Conservation (phyloP, 2,329 filamentous ascomycete genomes). For the Drechslerella coelobrocha region DNA sequence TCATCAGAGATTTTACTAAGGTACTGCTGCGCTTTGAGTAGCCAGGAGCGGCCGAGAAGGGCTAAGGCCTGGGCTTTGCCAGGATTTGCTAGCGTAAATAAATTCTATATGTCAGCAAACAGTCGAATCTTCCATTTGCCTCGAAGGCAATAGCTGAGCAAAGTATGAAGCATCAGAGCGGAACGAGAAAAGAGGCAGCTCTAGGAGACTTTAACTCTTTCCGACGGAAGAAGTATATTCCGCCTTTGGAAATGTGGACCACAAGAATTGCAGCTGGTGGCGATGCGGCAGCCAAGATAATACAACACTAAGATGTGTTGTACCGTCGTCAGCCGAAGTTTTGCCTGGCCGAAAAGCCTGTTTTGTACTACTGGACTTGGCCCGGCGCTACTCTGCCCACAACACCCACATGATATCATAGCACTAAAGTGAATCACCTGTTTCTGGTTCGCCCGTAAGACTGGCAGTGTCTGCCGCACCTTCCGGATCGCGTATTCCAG, state of each 20-base stretch:
- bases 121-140: background rate
- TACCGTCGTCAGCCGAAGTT: constrained; percentile 4
- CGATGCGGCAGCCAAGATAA: no score
- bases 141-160: no score
- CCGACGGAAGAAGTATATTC: no score
- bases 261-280: no score
- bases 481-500: constrained; percentile 6
- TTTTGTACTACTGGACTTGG: no score
- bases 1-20: constrained; percentile 47
- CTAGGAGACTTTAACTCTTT: no score
- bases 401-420: background rate
- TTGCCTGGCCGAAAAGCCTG: no score
- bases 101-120: constrained; percentile 2
- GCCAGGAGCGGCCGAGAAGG: constrained; percentile 44
- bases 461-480: background rate
- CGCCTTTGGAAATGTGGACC: no score
- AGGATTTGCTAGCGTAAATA: constrained; percentile 17
- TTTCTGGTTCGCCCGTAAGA: background rate
- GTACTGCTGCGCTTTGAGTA: constrained; percentile 36
- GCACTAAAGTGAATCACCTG: no score
- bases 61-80: constrained; percentile 20
- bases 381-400: no score
- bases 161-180: no score
- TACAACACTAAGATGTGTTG: background rate
- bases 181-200: no score